A percentile compares a stretch with the other conserved stretches of the same genome.
Conservation (phyloP, 345 rosid species). For the Angophora floribunda region DNA sequence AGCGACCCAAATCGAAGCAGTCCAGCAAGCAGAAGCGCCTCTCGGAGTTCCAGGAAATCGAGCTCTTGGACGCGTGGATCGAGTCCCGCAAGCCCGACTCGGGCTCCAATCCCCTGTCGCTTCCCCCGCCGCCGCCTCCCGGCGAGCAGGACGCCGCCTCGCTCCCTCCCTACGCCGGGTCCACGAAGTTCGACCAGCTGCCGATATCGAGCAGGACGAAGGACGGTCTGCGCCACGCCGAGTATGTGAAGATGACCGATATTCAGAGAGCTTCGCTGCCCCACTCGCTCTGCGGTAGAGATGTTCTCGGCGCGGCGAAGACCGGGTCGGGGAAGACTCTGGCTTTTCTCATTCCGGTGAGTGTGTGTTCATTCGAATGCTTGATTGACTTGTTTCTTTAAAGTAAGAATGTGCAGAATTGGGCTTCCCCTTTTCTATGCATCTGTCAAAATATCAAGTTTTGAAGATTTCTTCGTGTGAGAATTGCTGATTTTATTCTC, state of each 20-base stretch:
- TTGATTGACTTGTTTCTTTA: neutral
- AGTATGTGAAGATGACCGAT: constrained; percentile 62
- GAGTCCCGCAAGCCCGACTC: constrained; percentile 78
- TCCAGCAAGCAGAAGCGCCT: constrained; percentile 22
- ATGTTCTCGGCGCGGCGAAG: constrained; percentile 89
- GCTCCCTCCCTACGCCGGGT: constrained; percentile 63
- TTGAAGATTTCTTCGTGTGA: neutral
- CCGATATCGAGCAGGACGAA: constrained; percentile 77
- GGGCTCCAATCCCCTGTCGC: constrained; percentile 69
- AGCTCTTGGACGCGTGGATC: constrained; percentile 56
- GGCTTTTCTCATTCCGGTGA: constrained; percentile 83
- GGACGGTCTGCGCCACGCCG: constrained; percentile 46
- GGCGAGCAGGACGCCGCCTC: constrained; percentile 25
- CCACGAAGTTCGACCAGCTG: constrained; percentile 44
- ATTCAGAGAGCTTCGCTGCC: constrained; percentile 86
- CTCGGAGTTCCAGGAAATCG: constrained; percentile 49
- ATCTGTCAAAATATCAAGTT: neutral
- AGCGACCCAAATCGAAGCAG: constrained; percentile 25
- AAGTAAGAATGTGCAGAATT: neutral
- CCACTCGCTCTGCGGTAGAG: constrained; percentile 79
- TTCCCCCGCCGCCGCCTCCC: constrained; percentile 31
- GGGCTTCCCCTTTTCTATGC: neutral
- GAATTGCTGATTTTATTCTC: neutral
- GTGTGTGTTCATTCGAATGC: constrained; percentile 3
- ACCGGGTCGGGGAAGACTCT: constrained; percentile 96